phyloP scores from a whole-genome alignment of 208 protist genomes.

The Acanthamoeba divionensis region DNA sequence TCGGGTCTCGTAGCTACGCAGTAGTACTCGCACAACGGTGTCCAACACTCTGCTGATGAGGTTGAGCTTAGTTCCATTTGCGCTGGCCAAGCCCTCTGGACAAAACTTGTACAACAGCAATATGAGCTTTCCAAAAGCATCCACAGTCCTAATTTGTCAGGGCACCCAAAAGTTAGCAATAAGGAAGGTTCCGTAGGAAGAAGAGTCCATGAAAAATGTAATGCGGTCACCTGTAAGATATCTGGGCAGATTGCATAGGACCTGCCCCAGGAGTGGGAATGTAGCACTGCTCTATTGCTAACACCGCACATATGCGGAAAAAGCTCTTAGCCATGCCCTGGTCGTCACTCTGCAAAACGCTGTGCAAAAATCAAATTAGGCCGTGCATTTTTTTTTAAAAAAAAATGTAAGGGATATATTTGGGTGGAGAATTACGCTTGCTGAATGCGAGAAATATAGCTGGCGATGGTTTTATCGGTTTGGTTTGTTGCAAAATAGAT shows the following conservation, averaged over 20 bases:
- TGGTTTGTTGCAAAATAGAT: slow-evolving; percentile 41
- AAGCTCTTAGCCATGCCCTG: slow-evolving; percentile 78
- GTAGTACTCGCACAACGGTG: slow-evolving; percentile 68
- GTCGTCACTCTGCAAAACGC: slow-evolving; percentile 82
- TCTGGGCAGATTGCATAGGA: too few species aligned
- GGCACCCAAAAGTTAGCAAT: too few species aligned
- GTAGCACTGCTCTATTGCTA: slow-evolving; percentile 89
- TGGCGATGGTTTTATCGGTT: slow-evolving; percentile 29
- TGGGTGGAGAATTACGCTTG: slow-evolving; percentile 9
- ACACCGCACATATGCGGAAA: slow-evolving; percentile 83
- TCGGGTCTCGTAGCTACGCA: slow-evolving; percentile 76
- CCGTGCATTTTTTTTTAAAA: neutral
- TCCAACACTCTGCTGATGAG: slow-evolving; percentile 73
- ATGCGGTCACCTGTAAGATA: too few species aligned
- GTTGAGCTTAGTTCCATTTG: slow-evolving; percentile 63
- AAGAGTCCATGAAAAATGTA: too few species aligned
- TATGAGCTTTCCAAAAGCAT: slow-evolving; percentile 92
- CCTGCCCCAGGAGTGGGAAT: neutral
- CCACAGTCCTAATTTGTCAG: slow-evolving; percentile 65
- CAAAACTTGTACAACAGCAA: slow-evolving; percentile 84
- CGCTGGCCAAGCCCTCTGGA: slow-evolving; percentile 10
- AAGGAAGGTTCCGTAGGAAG: too few species aligned
- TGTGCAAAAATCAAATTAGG: neutral
- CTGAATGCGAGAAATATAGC: slow-evolving; percentile 30
- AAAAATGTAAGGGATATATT: neutral